Evolutionary conservation across 2,329 filamentous ascomycete genomes (phyloP).

Genomic region (Ophiocordyceps sinensis): DNA sequence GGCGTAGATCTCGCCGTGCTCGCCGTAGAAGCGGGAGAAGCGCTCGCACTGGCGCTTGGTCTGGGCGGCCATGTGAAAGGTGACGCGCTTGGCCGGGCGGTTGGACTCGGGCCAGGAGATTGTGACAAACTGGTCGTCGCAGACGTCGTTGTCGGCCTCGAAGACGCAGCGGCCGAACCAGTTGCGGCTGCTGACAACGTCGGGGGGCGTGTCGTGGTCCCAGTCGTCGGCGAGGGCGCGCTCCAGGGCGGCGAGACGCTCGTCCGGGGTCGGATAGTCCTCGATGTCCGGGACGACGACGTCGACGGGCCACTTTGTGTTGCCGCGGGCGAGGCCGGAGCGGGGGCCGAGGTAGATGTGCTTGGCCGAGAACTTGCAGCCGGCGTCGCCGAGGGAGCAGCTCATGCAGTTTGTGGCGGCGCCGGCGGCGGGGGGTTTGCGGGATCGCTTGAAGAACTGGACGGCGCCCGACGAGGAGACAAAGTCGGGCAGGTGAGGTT

Average conservation of each 20-base stretch:
- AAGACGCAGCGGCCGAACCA: slow-evolving; percentile 96
- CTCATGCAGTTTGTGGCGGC: slow-evolving; percentile 73
- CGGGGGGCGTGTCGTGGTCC: slow-evolving; percentile 28
- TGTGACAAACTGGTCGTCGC: slow-evolving; percentile 82
- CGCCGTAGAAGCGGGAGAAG: slow-evolving; percentile 75
- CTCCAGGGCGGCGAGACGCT: slow-evolving; percentile 25
- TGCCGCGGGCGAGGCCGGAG: slow-evolving; percentile 45
- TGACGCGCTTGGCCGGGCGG: slow-evolving; percentile 65
- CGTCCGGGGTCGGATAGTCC: slow-evolving; percentile 41
- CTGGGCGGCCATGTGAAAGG: slow-evolving; percentile 88
- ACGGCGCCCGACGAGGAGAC: slow-evolving; percentile 66
- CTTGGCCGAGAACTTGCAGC: slow-evolving; percentile 76
- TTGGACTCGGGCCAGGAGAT: slow-evolving; percentile 66
- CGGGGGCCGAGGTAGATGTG: slow-evolving; percentile 64
- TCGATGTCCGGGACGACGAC: slow-evolving; percentile 91
- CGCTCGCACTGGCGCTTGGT: slow-evolving; percentile 79
- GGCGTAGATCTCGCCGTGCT: slow-evolving; percentile 71
- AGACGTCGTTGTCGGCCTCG: slow-evolving; percentile 85
- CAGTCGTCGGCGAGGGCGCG: slow-evolving; percentile 38
- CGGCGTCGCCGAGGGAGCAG: slow-evolving; percentile 50
- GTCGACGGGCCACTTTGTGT: slow-evolving; percentile 67
- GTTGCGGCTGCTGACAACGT: slow-evolving; percentile 36
- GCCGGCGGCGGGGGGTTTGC: slow-evolving; percentile 65
- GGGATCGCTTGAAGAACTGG: slow-evolving; percentile 59
- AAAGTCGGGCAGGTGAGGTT: slow-evolving; percentile 57